Percentiles rank a stretch among this genome's conserved stretches.
Conservation (phyloP, 2,329 filamentous ascomycete genomes). For the Botrytis galanthina region DNA sequence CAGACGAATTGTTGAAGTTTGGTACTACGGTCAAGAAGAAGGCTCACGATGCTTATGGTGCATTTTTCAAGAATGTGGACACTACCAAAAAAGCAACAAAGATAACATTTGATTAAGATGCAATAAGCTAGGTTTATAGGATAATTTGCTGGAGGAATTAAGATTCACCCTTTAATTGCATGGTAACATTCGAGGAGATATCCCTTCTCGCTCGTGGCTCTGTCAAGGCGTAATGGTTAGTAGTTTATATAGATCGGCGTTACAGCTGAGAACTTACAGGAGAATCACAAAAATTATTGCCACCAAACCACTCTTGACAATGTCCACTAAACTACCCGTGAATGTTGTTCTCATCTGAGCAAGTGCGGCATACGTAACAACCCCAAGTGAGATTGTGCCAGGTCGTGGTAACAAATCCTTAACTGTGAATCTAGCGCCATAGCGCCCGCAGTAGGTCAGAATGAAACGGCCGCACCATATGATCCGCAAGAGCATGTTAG, state of each 20-base stretch:
- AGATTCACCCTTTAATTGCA: conserved; percentile 42
- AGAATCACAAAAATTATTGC: conserved; percentile 52
- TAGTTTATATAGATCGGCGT: neutral
- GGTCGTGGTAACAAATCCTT: conserved; percentile 46
- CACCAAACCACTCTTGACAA: conserved; percentile 48
- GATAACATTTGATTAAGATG: conserved; percentile 76
- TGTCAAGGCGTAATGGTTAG: conserved; percentile 36
- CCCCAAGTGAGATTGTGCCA: conserved; percentile 45
- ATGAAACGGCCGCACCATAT: conserved; percentile 78
- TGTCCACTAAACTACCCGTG: conserved; percentile 36
- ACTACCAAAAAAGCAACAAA: conserved; percentile 83
- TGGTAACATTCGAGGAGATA: conserved; percentile 53
- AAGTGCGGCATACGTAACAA: conserved; percentile 46
- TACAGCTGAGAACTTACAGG: conserved; percentile 52
- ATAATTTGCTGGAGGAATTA: conserved; percentile 13
- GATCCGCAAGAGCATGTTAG: conserved; percentile 88
- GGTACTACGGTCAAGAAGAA: conserved; percentile 99
- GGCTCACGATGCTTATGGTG: conserved; percentile 90
- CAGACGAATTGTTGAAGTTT: conserved; percentile 89
- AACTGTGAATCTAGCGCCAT: conserved; percentile 45
- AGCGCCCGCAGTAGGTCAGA: conserved; percentile 54
- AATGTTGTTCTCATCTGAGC: conserved; percentile 34
- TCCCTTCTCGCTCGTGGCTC: conserved; percentile 52
- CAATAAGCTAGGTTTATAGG: conserved; percentile 6
- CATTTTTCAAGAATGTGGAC: conserved; percentile 90